phyloP scores from a whole-genome alignment of 2,329 filamentous ascomycete genomes.

The Diaporthe batatas region DNA sequence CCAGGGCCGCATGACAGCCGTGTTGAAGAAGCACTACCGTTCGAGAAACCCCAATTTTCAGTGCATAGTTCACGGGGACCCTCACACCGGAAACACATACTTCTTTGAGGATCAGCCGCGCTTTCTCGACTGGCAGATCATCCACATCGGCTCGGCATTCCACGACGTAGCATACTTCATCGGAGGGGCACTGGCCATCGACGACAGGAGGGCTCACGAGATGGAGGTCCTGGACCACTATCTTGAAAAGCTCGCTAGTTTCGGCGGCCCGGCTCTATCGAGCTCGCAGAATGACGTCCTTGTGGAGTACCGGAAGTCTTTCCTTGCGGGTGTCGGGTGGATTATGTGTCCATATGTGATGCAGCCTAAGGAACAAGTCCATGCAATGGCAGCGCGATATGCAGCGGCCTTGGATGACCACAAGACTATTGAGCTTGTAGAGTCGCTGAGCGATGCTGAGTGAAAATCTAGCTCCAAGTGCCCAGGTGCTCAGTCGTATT shows the following conservation, averaged over 20 bases:
- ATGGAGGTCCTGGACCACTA: conserved; percentile 53
- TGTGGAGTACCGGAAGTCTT: conserved; percentile 51
- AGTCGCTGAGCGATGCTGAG: not conserved
- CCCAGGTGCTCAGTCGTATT: too few relatives aligned
- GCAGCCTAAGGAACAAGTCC: conserved; percentile 54
- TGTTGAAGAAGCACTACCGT: conserved; percentile 50
- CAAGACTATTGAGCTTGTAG: conserved; percentile 51
- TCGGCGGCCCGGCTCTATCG: conserved; percentile 48
- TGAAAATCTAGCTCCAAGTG: not conserved
- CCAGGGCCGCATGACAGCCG: conserved; percentile 48
- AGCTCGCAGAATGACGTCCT: conserved; percentile 49
- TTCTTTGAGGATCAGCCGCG: conserved; percentile 45
- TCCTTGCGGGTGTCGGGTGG: conserved; percentile 52
- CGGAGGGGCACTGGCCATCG: conserved; percentile 49
- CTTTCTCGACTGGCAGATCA: conserved; percentile 55
- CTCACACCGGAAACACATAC: conserved; percentile 54
- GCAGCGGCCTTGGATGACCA: conserved; percentile 55
- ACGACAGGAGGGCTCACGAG: conserved; percentile 52
- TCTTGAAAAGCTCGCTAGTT: conserved; percentile 45
- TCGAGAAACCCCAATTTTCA: conserved; percentile 51
- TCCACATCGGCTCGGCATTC: conserved; percentile 53
- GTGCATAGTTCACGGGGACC: conserved; percentile 53
- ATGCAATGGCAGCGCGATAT: conserved; percentile 51
- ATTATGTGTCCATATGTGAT: conserved; percentile 48
- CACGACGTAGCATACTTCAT: conserved; percentile 55